These are phyloP conservation scores for Wolfiporia cocos DNA, from an alignment of 1,284 basidiomycete genomes.

Conservation along the genomic window DNA sequence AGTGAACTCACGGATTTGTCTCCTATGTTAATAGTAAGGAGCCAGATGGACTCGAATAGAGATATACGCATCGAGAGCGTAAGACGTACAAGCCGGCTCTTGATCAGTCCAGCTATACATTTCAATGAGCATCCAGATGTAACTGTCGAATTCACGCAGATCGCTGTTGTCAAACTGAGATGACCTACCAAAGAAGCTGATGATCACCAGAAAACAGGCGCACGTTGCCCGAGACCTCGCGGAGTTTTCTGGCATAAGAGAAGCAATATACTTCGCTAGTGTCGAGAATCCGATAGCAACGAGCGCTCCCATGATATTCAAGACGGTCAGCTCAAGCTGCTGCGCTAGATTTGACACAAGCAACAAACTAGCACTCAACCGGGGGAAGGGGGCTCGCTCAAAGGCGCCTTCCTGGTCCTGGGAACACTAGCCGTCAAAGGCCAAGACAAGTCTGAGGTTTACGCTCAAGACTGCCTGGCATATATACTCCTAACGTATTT, in stretches of 20 bases:
- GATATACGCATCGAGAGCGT: conserved; percentile 39
- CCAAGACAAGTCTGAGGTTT: too few relatives aligned
- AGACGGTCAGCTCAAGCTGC: conserved; percentile 39
- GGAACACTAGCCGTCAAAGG: too few relatives aligned
- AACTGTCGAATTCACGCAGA: background rate
- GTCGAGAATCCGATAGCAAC: conserved; percentile 37
- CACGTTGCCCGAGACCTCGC: conserved; percentile 29
- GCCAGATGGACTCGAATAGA: conserved; percentile 42
- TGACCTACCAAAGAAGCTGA: conserved; percentile 36
- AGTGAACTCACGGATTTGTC: conserved; percentile 25
- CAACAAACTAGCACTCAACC: too few relatives aligned
- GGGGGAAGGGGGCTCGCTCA: too few relatives aligned
- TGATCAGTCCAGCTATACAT: conserved; percentile 34
- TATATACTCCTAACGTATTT: too few relatives aligned
- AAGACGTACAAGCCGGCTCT: conserved; percentile 41
- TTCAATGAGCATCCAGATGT: background rate
- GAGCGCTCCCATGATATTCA: conserved; percentile 39
- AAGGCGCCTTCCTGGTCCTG: too few relatives aligned
- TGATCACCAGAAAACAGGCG: conserved; percentile 33
- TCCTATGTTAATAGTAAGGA: conserved; percentile 35
- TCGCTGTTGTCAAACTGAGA: background rate
- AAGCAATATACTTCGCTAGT: conserved; percentile 33
- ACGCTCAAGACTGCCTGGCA: too few relatives aligned
- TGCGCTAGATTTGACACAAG: conserved; percentile 43
- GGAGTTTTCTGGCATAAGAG: conserved; percentile 24